Evolutionary conservation across 352 stramenopile genomes (phyloP).

Genomic region (Blastocystis sp.): DNA sequence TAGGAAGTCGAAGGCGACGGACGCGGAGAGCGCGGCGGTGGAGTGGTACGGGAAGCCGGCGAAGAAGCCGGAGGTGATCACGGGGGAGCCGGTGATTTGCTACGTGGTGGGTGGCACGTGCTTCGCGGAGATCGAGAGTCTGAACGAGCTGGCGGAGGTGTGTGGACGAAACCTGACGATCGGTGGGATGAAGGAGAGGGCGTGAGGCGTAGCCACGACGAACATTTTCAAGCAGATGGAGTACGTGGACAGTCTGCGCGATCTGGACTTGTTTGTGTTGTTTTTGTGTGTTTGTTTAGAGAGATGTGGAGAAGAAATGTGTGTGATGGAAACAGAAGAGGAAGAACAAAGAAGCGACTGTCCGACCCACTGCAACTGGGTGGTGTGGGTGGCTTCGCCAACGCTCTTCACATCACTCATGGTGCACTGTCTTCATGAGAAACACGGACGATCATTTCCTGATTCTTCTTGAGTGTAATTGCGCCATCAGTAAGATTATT

Average conservation of each 20-base stretch:
- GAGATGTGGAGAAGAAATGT: too few relatives aligned
- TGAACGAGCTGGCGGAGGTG: slow-evolving; percentile 31
- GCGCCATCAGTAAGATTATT: too few relatives aligned
- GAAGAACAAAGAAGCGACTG: too few relatives aligned
- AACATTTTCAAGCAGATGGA: slow-evolving; percentile 26
- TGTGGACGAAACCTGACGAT: slow-evolving; percentile 35
- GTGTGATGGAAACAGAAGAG: too few relatives aligned
- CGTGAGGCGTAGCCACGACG: slow-evolving; percentile 3
- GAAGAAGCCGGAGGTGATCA: not conserved
- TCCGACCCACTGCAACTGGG: too few relatives aligned
- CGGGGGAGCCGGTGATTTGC: slow-evolving; percentile 4
- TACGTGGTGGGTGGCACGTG: slow-evolving; percentile 47
- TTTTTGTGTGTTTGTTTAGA: slow-evolving; percentile 9
- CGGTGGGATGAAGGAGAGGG: not conserved
- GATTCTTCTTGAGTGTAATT: too few relatives aligned
- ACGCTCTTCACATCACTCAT: too few relatives aligned
- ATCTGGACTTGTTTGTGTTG: slow-evolving; percentile 33
- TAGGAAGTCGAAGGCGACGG: not conserved
- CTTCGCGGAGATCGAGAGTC: slow-evolving; percentile 38
- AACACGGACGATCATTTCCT: too few relatives aligned
- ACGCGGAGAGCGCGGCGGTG: slow-evolving; percentile 3
- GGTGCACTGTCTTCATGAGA: too few relatives aligned
- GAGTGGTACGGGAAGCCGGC: slow-evolving; percentile 45
- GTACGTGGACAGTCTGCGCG: not conserved
- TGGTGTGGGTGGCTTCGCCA: too few relatives aligned